Conservation (phyloP, 108 stramenopile species). For the Stephanodiscus minutulus region DNA sequence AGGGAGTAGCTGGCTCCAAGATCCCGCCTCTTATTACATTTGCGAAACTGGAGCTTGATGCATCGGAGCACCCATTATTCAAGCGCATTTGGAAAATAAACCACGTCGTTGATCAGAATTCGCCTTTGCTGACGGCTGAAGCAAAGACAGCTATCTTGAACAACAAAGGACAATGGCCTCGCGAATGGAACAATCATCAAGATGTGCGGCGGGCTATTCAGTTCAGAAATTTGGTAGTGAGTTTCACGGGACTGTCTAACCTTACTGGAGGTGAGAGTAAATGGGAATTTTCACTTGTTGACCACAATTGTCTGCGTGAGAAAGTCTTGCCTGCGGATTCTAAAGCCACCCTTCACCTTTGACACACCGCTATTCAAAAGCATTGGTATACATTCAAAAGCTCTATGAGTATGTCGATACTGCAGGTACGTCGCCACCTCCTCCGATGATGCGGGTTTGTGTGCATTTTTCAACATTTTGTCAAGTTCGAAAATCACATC, state of each 20-base stretch:
- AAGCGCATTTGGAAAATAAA: conserved; percentile 69
- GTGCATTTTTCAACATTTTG: background rate
- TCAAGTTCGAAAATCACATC: background rate
- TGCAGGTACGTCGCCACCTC: background rate
- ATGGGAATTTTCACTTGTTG: background rate
- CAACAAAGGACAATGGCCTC: conserved; percentile 68
- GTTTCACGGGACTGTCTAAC: conserved; percentile 48
- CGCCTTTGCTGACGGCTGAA: conserved; percentile 56
- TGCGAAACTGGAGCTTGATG: conserved; percentile 60
- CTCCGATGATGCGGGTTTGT: background rate
- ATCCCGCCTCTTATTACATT: conserved; percentile 56
- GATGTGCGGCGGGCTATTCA: conserved; percentile 51
- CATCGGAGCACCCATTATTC: conserved; percentile 73
- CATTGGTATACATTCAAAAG: conserved; percentile 47
- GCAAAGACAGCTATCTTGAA: conserved; percentile 45
- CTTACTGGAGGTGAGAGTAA: conserved; percentile 13
- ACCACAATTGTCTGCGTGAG: background rate
- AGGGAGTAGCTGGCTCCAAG: conserved; percentile 24
- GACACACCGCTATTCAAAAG: background rate
- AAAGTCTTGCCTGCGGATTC: background rate
- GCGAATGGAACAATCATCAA: conserved; percentile 57
- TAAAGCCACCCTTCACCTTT: background rate
- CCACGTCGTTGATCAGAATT: conserved; percentile 66
- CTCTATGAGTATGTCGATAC: conserved; percentile 38
- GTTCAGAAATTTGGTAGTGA: conserved; percentile 42